Conservation (phyloP, 2,329 filamentous ascomycete genomes). For the Beauveria sp. region DNA sequence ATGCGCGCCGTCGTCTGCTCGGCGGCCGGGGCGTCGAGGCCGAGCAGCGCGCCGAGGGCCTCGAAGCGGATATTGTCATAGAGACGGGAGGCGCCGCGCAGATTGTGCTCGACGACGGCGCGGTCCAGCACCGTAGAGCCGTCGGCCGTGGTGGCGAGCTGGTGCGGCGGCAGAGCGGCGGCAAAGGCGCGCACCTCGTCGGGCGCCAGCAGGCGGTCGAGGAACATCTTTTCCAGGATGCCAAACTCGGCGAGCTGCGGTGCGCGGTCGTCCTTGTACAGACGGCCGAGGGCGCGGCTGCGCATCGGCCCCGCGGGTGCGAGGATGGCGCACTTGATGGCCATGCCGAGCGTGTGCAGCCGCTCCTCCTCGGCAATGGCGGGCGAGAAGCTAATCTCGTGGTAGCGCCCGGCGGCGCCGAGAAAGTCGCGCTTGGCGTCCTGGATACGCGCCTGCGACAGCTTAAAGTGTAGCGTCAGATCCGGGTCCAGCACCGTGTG, state of each 20-base stretch:
- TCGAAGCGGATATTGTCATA: conserved; percentile 73
- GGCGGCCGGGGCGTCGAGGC: conserved; percentile 70
- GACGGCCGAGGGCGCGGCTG: conserved; percentile 67
- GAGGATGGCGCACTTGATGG: conserved; percentile 86
- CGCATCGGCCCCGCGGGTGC: conserved; percentile 84
- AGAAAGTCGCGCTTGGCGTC: conserved; percentile 88
- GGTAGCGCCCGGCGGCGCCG: conserved; percentile 80
- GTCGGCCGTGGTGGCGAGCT: conserved; percentile 82
- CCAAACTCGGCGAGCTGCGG: conserved; percentile 68
- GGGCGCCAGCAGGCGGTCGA: conserved; percentile 74
- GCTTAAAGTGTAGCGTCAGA: conserved; percentile 75
- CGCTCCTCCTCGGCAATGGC: conserved; percentile 82
- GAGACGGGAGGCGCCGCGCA: conserved; percentile 74
- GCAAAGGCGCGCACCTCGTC: conserved; percentile 85
- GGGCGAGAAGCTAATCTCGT: conserved; percentile 71
- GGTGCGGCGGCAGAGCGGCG: conserved; percentile 71
- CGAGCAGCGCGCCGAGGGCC: conserved; percentile 68
- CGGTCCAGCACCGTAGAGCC: conserved; percentile 88
- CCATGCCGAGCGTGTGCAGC: conserved; percentile 73
- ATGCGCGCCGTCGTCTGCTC: conserved; percentile 90
- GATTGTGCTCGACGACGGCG: conserved; percentile 92
- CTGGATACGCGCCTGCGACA: conserved; percentile 86
- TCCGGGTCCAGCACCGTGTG: conserved; percentile 67
- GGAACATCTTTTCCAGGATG: conserved; percentile 96
- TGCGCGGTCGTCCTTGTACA: conserved; percentile 91